Percentiles rank a stretch among this genome's conserved stretches.
Evolutionary conservation across 2,329 filamentous ascomycete species (phyloP).

Genomic region (Xylariaceae sp.): DNA sequence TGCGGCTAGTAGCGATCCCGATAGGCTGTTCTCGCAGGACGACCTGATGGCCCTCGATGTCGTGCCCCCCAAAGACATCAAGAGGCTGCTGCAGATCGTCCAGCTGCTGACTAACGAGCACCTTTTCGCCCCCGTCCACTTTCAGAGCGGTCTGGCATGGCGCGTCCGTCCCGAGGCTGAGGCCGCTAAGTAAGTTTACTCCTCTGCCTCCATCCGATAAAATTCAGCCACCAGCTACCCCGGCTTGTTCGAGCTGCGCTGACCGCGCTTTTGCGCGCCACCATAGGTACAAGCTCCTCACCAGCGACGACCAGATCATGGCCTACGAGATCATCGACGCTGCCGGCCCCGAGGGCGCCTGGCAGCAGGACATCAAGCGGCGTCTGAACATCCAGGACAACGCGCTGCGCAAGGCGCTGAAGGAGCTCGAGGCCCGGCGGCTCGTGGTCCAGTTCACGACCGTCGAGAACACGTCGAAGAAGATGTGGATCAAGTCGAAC

Average conservation of each 20-base stretch:
- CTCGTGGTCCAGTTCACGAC: constrained; percentile 90
- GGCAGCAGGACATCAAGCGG: constrained; percentile 82
- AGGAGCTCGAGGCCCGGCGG: constrained; percentile 78
- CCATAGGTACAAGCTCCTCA: constrained; percentile 60
- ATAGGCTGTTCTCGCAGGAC: constrained; percentile 59
- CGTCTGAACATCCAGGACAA: constrained; percentile 83
- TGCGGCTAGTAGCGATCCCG: constrained; percentile 44
- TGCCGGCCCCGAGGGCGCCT: constrained; percentile 82
- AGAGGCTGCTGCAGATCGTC: constrained; percentile 57
- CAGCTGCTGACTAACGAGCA: constrained; percentile 63
- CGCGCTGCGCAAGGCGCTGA: constrained; percentile 78
- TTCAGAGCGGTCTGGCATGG: constrained; percentile 54
- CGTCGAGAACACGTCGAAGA: constrained; percentile 86
- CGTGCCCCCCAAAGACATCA: constrained; percentile 59
- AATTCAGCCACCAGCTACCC: too few species aligned
- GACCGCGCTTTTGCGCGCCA: too few species aligned
- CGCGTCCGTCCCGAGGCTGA: constrained; percentile 61
- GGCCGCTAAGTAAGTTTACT: constrained; percentile 58
- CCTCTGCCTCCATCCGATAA: neutral
- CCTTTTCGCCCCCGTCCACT: constrained; percentile 55
- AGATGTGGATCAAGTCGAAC: constrained; percentile 92
- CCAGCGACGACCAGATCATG: constrained; percentile 75
- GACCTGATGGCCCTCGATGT: constrained; percentile 61
- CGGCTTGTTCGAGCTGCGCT: too few species aligned
- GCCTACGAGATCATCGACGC: constrained; percentile 91